Percentiles rank a stretch among this genome's conserved stretches.
phyloP scores from a whole-genome alignment of 306 rosid species.

The Cyamopsis tetragonoloba region DNA sequence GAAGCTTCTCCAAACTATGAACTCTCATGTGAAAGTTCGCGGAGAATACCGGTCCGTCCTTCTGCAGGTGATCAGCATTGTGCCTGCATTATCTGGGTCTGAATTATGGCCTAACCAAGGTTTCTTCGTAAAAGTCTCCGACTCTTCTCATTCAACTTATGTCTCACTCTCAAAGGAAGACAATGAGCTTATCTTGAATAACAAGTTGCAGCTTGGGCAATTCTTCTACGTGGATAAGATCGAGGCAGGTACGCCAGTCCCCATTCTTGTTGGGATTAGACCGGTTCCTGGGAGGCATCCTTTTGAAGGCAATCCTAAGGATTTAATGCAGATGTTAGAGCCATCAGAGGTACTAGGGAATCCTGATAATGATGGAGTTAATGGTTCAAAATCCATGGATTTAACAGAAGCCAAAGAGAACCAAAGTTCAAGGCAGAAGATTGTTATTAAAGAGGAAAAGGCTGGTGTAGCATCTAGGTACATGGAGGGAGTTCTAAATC shows the following conservation, averaged over 20 bases:
- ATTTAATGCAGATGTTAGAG: conserved; percentile 86
- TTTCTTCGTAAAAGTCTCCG: conserved; percentile 85
- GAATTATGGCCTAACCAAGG: conserved; percentile 88
- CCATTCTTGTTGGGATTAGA: conserved; percentile 66
- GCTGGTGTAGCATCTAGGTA: conserved; percentile 78
- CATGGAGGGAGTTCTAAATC: conserved; percentile 67
- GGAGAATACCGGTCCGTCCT: conserved; percentile 87
- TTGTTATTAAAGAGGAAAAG: conserved; percentile 82
- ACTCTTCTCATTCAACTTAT: conserved; percentile 86
- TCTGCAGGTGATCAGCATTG: conserved; percentile 81
- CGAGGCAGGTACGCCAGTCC: conserved; percentile 70
- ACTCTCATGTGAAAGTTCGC: conserved; percentile 63
- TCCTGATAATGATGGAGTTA: conserved; percentile 28
- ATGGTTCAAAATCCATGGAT: conserved; percentile 33
- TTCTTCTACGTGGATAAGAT: conserved; percentile 77
- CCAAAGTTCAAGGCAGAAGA: conserved; percentile 47
- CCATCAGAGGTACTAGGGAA: conserved; percentile 41
- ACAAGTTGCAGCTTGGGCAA: conserved; percentile 85
- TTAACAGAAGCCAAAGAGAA: conserved; percentile 46
- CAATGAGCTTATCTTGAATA: conserved; percentile 80
- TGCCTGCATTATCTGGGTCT: conserved; percentile 79
- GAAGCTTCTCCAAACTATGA: conserved; percentile 77
- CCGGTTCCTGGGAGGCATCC: conserved; percentile 80
- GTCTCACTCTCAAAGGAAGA: conserved; percentile 75
- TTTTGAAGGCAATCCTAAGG: conserved; percentile 84